Base-by-base conservation (phyloP, 2,329 filamentous ascomycete genomes). In the Blastomyces parvus region DNA sequence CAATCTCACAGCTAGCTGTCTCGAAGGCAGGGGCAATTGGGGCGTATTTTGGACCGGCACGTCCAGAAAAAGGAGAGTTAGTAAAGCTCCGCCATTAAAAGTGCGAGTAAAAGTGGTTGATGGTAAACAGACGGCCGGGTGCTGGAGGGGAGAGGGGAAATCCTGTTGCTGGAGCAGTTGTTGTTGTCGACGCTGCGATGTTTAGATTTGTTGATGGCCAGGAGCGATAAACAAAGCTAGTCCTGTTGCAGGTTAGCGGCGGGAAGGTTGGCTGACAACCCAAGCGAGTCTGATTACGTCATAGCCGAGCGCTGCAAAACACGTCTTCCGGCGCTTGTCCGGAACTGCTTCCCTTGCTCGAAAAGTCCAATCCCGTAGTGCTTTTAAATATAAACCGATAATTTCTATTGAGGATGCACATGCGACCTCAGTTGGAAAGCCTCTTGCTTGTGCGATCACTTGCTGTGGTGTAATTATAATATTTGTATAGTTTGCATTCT, bases 221-320 rank as follows among this genome's bases (percentile, higher is more conserved):
- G 57, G 46, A 48, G 40, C 61, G 38, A 62, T 67, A 67, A 69
- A 68, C 63, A 67, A 67, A 67, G 66, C 66, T 67, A 68, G 63
- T 58, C 57, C 63, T 55, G 19, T 25, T 63, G 53, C 11, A 63
- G 65, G 8, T 56, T 68, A 62, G 64, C 52, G 55, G 62, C 66
- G 63, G 61, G 59, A 40, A 36, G 17, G 59, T 60, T 65, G 62
- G 63, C 65, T 63, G 52, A 64, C 65, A 64, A 59, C 60, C 62
- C 46, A 62, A 48, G 30, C 57, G 55, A 63, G 19, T n/a, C 30
- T 33, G 53, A 65, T 65, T 64, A 65, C 64, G 64, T 65, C 64
- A 65, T 62, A 22, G 25, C 9, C 36, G 40, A 55, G 25, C 13
- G 40, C 19, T 42, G 19, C 56, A 40, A 40, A 59, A 59, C 62